phyloP scores from a whole-genome alignment of 352 stramenopile genomes.

The Phytophthora pseudosyringae region DNA sequence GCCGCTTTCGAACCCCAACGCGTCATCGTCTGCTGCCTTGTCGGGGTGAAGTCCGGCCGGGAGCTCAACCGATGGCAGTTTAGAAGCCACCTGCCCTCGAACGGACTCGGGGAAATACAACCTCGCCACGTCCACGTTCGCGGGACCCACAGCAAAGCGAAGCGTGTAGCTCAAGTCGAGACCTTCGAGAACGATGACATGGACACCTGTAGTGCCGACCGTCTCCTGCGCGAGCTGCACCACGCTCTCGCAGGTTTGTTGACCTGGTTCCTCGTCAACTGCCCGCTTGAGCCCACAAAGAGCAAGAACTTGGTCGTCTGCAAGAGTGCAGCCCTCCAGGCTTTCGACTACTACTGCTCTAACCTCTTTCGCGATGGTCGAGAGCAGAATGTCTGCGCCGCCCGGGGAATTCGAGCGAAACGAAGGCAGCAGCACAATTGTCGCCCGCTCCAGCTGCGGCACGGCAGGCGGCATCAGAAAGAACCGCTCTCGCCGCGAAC shows the following conservation, averaged over 20 bases:
- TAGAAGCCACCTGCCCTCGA: conserved; percentile 36
- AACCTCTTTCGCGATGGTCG: conserved; percentile 33
- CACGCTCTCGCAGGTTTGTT: conserved; percentile 17
- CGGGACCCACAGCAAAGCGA: conserved; percentile 45
- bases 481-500: conserved; percentile 64
- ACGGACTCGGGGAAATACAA: conserved; percentile 60
- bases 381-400: conserved; percentile 31
- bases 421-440: conserved; percentile 46
- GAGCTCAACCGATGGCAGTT: conserved; percentile 29
- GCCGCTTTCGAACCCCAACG: conserved; percentile 50
- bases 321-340: conserved; percentile 6
- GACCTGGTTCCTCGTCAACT: conserved; percentile 4
- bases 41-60: conserved; percentile 22
- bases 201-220: conserved; percentile 22
- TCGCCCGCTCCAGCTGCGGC: conserved; percentile 40
- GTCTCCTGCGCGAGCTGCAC: conserved; percentile 18
- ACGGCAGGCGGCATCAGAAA: conserved; percentile 57
- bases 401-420: conserved; percentile 40
- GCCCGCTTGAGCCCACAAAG: conserved; percentile 26
- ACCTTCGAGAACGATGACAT: conserved; percentile 51
- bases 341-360: conserved; percentile 37
- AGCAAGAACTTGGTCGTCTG: conserved; percentile 19
- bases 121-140: conserved; percentile 36
- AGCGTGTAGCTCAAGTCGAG: conserved; percentile 48
- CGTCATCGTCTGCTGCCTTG: conserved; percentile 27